phyloP scores from a whole-genome alignment of 2,329 filamentous ascomycete genomes.

The Atkinsonella texensis region DNA sequence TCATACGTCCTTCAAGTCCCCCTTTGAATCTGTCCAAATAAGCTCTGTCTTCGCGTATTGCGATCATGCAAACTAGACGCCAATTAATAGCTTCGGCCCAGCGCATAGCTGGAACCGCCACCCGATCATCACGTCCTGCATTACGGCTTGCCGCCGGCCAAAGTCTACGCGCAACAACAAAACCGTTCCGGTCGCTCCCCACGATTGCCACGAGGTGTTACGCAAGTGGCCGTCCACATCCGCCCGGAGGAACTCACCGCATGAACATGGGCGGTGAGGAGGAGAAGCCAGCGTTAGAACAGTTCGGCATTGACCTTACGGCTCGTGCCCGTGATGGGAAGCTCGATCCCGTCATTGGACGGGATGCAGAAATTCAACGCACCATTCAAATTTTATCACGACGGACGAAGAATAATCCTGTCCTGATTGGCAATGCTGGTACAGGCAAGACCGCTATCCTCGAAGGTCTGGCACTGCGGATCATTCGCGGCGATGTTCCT shows the following conservation, averaged over 20 bases:
- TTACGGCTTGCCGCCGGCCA: constrained; percentile 15
- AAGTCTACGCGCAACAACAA: constrained; percentile 10
- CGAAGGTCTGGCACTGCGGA: constrained; percentile 80
- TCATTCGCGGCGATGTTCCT: constrained; percentile 84
- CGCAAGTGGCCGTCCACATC: constrained; percentile 66
- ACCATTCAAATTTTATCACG: constrained; percentile 90
- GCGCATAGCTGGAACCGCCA: constrained; percentile 22
- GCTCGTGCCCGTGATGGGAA: constrained; percentile 76
- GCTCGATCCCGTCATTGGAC: constrained; percentile 88
- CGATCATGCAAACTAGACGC: constrained; percentile 30
- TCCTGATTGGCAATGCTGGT: constrained; percentile 82
- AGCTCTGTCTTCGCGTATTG: not conserved
- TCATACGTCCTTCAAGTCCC: not conserved
- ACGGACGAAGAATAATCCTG: constrained; percentile 90
- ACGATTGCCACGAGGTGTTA: constrained; percentile 37
- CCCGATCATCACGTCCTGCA: constrained; percentile 17
- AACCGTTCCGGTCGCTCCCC: constrained; percentile 23
- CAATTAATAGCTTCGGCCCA: constrained; percentile 27
- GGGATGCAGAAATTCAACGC: constrained; percentile 82
- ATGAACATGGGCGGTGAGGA: constrained; percentile 73
- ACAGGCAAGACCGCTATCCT: constrained; percentile 91
- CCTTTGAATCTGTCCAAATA: not conserved
- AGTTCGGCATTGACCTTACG: constrained; percentile 86
- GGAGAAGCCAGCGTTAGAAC: constrained; percentile 78
- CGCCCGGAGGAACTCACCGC: constrained; percentile 81